phyloP scores from a whole-genome alignment of 2,329 filamentous ascomycete species.

The Davidsoniella australis region DNA sequence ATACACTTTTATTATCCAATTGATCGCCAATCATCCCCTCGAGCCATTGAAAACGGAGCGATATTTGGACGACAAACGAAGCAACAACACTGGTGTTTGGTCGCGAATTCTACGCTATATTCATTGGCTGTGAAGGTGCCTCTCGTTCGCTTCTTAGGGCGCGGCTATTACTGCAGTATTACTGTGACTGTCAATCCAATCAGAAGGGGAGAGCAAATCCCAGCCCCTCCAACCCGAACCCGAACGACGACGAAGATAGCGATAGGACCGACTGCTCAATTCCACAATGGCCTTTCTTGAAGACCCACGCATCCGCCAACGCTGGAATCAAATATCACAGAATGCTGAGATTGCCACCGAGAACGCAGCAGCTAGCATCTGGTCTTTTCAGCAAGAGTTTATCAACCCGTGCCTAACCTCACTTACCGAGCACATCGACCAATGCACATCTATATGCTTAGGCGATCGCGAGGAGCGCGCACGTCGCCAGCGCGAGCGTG shows the following conservation, averaged over 20 bases:
- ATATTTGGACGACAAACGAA: no score
- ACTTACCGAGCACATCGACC: constrained; percentile 48
- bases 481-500: constrained; percentile 49
- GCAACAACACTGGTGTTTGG: no score
- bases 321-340: constrained; percentile 81
- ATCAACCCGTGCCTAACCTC: constrained; percentile 63
- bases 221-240: background rate
- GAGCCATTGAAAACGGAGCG: no score
- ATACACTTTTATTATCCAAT: no score
- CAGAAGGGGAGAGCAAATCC: background rate
- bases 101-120: no score
- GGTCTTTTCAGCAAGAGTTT: constrained; percentile 74
- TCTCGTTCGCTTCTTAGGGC: no score
- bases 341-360: constrained; percentile 84
- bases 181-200: background rate
- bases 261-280: no score
- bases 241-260: no score
- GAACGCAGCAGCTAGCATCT: constrained; percentile 78
- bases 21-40: no score
- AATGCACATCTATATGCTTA: constrained; percentile 54
- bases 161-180: no score
- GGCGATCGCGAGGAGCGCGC: constrained; percentile 59
- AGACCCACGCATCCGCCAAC: constrained; percentile 81
- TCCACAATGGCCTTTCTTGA: constrained; percentile 42
- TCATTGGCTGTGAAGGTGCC: no score